A percentile compares a stretch with the other conserved stretches of the same genome.
Evolutionary conservation across 768 basidiomycete genomes (phyloP).

Genomic region (Leucocoprinus leucothites): DNA sequence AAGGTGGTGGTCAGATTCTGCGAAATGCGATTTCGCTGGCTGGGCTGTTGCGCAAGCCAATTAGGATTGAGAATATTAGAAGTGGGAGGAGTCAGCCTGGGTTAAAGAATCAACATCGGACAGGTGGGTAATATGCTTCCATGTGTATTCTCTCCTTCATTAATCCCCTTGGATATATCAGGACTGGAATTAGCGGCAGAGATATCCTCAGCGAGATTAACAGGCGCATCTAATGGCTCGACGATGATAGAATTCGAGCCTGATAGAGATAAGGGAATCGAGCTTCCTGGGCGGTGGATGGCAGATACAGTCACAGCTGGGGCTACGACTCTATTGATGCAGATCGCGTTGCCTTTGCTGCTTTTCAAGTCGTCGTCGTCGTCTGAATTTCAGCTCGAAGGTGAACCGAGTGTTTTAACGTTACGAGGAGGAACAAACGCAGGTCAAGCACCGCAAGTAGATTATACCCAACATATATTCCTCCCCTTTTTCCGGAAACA

Average conservation of each 20-base stretch:
- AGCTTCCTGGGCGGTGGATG: slow-evolving; percentile 35
- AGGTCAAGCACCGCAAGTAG: slow-evolving; percentile 67
- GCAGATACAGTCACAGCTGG: slow-evolving; percentile 61
- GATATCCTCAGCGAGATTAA: slow-evolving; percentile 54
- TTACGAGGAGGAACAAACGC: slow-evolving; percentile 77
- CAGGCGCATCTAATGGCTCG: slow-evolving; percentile 55
- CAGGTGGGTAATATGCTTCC: slow-evolving; percentile 39
- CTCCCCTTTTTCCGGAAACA: slow-evolving; percentile 64
- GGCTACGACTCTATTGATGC: slow-evolving; percentile 67
- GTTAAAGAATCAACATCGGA: slow-evolving; percentile 69
- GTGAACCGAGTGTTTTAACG: slow-evolving; percentile 40
- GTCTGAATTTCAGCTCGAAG: no score
- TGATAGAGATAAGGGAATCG: slow-evolving; percentile 37
- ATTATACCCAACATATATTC: slow-evolving; percentile 64
- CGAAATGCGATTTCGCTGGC: slow-evolving; percentile 67
- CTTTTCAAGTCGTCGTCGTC: slow-evolving; percentile 42
- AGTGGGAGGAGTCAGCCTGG: slow-evolving; percentile 57
- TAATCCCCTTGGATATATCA: no score
- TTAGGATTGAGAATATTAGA: slow-evolving; percentile 61
- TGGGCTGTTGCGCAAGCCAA: slow-evolving; percentile 57
- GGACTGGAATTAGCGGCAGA: slow-evolving; percentile 28
- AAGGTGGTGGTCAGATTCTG: slow-evolving; percentile 72
- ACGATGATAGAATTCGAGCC: slow-evolving; percentile 54
- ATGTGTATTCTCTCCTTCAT: neutral
- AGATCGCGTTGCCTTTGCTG: slow-evolving; percentile 68